Evolutionary conservation across 192 early-diverging fungal species (phyloP).

Genomic region (Rhizophagus sp.): DNA sequence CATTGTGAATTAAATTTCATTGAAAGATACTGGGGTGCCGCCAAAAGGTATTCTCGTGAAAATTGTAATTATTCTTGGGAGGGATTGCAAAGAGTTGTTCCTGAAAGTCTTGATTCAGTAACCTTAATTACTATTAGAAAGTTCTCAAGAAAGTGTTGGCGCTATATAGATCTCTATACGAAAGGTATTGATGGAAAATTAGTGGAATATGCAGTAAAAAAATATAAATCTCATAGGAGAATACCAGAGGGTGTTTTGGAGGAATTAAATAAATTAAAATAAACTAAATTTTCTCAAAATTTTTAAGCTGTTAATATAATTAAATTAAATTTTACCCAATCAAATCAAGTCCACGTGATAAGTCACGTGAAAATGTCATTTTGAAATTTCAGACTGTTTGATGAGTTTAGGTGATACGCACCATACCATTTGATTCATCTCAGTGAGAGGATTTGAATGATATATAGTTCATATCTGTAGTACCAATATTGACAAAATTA

Average conservation of each 20-base stretch:
- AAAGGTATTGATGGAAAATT: constrained; percentile 20
- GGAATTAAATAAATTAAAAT: no score
- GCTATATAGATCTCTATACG: constrained; percentile 34
- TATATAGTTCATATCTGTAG: no score
- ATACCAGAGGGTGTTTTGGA: not conserved
- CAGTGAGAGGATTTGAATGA: no score
- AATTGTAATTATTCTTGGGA: constrained; percentile 35
- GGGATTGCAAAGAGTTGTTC: constrained; percentile 29
- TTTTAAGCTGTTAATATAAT: no score
- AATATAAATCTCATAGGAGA: constrained; percentile 31
- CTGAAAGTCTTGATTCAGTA: constrained; percentile 33
- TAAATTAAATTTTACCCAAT: no score
- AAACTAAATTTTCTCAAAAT: no score
- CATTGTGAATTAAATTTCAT: constrained; percentile 38
- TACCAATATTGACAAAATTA: no score
- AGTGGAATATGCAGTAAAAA: constrained; percentile 31
- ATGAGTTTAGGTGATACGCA: no score
- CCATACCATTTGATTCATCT: no score
- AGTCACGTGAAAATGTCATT: no score
- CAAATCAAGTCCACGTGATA: no score
- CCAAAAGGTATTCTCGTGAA: constrained; percentile 29
- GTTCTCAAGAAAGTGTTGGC: constrained; percentile 23
- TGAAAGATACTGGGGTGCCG: constrained; percentile 36
- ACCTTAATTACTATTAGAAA: constrained; percentile 25
- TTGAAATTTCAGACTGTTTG: no score